phyloP scores from a whole-genome alignment of 352 stramenopile genomes.

The Phytophthora pini region DNA sequence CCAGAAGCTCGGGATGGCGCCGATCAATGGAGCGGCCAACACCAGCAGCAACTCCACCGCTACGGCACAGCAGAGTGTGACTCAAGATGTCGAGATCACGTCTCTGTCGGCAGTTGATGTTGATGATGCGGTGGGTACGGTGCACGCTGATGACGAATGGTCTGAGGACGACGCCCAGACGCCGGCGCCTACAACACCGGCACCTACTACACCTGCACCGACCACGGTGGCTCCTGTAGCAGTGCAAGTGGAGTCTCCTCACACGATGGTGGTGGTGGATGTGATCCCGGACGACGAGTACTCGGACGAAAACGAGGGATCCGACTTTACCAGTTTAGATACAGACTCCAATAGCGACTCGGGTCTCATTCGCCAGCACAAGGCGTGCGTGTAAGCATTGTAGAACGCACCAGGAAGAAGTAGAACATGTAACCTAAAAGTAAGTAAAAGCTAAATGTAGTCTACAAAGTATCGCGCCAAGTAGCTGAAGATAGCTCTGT shows the following conservation, averaged over 20 bases:
- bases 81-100: slow-evolving; percentile 14
- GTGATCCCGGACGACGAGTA: slow-evolving; percentile 13
- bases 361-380: slow-evolving; percentile 14
- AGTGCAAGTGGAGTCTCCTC: slow-evolving; percentile 14
- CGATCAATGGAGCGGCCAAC: slow-evolving; percentile 19
- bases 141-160: slow-evolving; percentile 20
- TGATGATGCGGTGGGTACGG: slow-evolving; percentile 9
- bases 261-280: slow-evolving; percentile 24
- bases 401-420: too few relatives aligned
- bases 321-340: slow-evolving; percentile 20
- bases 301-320: slow-evolving; percentile 1
- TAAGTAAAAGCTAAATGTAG: slow-evolving; percentile 12
- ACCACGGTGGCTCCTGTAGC: slow-evolving; percentile 4
- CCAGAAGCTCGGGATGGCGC: slow-evolving; percentile 28
- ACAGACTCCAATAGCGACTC: background rate
- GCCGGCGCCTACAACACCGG: background rate
- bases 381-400: slow-evolving; percentile 22
- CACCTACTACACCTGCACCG: slow-evolving; percentile 10
- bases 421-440: background rate
- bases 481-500: slow-evolving; percentile 30
- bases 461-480: too few relatives aligned
- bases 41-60: slow-evolving; percentile 14
- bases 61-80: background rate
- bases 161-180: background rate
- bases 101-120: slow-evolving; percentile 9